Evolutionary conservation across 2,329 filamentous ascomycete genomes (phyloP).

Genomic region (Paraphaeosphaeria minitans): DNA sequence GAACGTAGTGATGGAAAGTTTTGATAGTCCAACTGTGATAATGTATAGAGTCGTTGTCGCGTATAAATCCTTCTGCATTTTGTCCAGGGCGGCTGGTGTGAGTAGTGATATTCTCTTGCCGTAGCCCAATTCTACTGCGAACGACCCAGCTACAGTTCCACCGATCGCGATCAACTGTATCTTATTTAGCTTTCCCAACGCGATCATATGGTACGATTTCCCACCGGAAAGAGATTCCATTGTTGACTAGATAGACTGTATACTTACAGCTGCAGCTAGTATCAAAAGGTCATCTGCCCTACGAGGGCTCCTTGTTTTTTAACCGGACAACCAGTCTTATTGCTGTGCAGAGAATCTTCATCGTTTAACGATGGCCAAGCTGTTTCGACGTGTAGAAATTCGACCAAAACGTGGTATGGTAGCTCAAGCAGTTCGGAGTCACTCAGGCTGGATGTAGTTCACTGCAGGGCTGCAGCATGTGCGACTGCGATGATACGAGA

Average conservation of each 20-base stretch:
- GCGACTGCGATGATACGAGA: no score
- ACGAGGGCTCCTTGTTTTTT: constrained; percentile 18
- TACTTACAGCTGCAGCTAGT: constrained; percentile 23
- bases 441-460: no score
- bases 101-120: constrained; percentile 26
- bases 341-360: constrained; percentile 26
- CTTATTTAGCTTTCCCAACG: not conserved
- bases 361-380: constrained; percentile 14
- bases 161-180: constrained; percentile 23
- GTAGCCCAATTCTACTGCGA: constrained; percentile 26
- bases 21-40: constrained; percentile 28
- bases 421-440: no score
- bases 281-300: constrained; percentile 28
- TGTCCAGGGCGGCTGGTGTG: constrained; percentile 5
- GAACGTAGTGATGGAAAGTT: constrained; percentile 29
- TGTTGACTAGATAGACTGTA: not conserved
- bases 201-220: not conserved
- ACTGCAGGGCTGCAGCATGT: no score
- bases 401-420: no score
- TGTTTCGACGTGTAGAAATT: no score
- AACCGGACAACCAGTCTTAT: constrained; percentile 24
- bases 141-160: constrained; percentile 28
- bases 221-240: not conserved
- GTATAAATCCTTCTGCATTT: constrained; percentile 28
- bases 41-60: constrained; percentile 31